Evolutionary conservation across 2,329 filamentous ascomycete species (phyloP).

Genomic region (Emmonsia crescens): DNA sequence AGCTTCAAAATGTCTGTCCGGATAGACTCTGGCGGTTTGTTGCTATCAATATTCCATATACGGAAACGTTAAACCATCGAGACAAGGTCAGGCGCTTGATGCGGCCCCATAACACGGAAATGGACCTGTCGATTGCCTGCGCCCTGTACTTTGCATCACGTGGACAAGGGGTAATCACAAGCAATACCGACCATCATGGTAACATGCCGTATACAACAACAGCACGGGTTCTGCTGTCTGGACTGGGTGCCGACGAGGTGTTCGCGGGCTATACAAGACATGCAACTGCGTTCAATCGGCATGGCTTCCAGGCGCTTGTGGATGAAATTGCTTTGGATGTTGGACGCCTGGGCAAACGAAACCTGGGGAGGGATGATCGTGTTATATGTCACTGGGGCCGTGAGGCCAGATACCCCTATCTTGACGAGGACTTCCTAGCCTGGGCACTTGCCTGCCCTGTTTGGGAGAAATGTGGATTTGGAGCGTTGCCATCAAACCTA

Average conservation of each 20-base stretch:
- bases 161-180: constrained; percentile 46
- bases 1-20: constrained; percentile 60
- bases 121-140: constrained; percentile 90
- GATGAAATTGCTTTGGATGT: constrained; percentile 81
- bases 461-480: constrained; percentile 82
- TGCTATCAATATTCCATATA: constrained; percentile 66
- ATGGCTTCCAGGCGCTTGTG: constrained; percentile 59
- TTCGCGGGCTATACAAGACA: constrained; percentile 91
- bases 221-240: constrained; percentile 78
- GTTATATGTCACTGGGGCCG: constrained; percentile 81
- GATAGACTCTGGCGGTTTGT: constrained; percentile 72
- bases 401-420: constrained; percentile 80
- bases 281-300: constrained; percentile 58
- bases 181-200: constrained; percentile 20
- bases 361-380: constrained; percentile 85
- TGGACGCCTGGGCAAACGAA: constrained; percentile 76
- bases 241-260: constrained; percentile 88
- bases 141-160: constrained; percentile 92
- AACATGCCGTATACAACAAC: constrained; percentile 49
- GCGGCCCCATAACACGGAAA: constrained; percentile 90
- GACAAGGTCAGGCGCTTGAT: constrained; percentile 64
- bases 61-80: constrained; percentile 60
- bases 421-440: constrained; percentile 76
- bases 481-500: constrained; percentile 30
- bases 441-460: constrained; percentile 67